These are phyloP conservation scores for Meira nashicola DNA, from an alignment of 1,284 basidiomycete genomes.

Conservation along the genomic window DNA sequence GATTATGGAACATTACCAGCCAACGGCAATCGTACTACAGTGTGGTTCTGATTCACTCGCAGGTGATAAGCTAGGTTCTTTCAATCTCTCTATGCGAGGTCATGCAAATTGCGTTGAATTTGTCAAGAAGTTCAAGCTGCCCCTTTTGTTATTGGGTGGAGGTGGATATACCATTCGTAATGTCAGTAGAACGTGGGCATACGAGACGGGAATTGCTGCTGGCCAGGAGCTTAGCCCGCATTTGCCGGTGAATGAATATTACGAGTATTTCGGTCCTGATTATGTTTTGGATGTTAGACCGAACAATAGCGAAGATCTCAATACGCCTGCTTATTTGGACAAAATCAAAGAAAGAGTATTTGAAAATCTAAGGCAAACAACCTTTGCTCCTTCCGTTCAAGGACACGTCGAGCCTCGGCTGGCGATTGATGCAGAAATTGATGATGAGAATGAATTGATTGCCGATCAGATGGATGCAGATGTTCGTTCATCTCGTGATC, in stretches of 20 bases:
- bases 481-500: slow-evolving; percentile 30
- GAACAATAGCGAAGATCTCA: slow-evolving; percentile 93
- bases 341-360: slow-evolving; percentile 87
- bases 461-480: slow-evolving; percentile 25
- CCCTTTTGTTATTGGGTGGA: slow-evolving; percentile 85
- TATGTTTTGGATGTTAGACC: slow-evolving; percentile 94
- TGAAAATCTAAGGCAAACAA: slow-evolving; percentile 58
- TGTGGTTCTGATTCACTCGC: slow-evolving; percentile 98
- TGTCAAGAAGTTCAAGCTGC: slow-evolving; percentile 92
- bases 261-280: slow-evolving; percentile 97
- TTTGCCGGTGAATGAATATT: slow-evolving; percentile 59
- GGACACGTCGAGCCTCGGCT: slow-evolving; percentile 44
- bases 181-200: slow-evolving; percentile 94
- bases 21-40: slow-evolving; percentile 91
- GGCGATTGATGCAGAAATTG: slow-evolving; percentile 24
- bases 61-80: slow-evolving; percentile 90
- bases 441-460: slow-evolving; percentile 25
- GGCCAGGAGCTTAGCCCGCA: slow-evolving; percentile 81
- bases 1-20: slow-evolving; percentile 94
- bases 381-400: slow-evolving; percentile 43
- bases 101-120: slow-evolving; percentile 97
- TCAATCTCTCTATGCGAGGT: slow-evolving; percentile 94
- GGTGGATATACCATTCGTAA: slow-evolving; percentile 99
- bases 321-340: slow-evolving; percentile 85
- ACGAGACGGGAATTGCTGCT: slow-evolving; percentile 92